Evolutionary conservation across 1,284 basidiomycete species (phyloP).

Genomic region (Pyrrhoderma lamaoense): DNA sequence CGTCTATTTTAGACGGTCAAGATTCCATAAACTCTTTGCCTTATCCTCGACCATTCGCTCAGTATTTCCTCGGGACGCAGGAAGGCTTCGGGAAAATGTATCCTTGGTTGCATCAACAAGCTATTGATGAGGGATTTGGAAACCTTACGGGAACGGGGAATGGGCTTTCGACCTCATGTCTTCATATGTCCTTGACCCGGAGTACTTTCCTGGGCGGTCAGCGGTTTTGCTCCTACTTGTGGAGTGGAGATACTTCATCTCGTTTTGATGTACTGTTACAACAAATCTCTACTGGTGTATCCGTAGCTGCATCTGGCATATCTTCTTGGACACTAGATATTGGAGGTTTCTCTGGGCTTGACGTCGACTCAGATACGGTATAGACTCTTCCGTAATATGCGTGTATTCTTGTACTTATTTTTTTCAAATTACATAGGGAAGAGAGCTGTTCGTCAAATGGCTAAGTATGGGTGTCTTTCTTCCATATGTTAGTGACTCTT

Average conservation of each 20-base stretch:
- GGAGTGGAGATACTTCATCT: slow-evolving; percentile 35
- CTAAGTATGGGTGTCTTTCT: slow-evolving; percentile 35
- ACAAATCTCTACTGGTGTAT: slow-evolving; percentile 33
- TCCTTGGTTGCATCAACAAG: slow-evolving; percentile 35
- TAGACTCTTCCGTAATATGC: too few relatives aligned
- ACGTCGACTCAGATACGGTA: slow-evolving; percentile 29
- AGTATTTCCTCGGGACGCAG: slow-evolving; percentile 36
- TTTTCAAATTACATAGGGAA: slow-evolving; percentile 24
- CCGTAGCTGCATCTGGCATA: slow-evolving; percentile 33
- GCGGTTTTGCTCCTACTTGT: slow-evolving; percentile 36
- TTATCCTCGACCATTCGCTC: slow-evolving; percentile 31
- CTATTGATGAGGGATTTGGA: slow-evolving; percentile 24
- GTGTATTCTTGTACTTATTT: too few relatives aligned
- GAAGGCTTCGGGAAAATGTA: slow-evolving; percentile 35
- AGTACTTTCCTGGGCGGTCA: slow-evolving; percentile 36
- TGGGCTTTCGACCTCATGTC: slow-evolving; percentile 24
- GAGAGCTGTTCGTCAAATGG: slow-evolving; percentile 35
- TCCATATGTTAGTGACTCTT: slow-evolving; percentile 33
- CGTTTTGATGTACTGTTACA: slow-evolving; percentile 32
- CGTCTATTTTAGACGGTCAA: slow-evolving; percentile 28
- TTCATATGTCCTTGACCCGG: slow-evolving; percentile 35
- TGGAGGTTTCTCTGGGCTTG: slow-evolving; percentile 33
- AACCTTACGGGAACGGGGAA: slow-evolving; percentile 27
- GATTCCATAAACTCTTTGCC: slow-evolving; percentile 28
- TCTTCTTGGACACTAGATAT: slow-evolving; percentile 37